Evolutionary conservation across 306 rosid genomes (phyloP), one percentile per base, ranked within the genome.

Genomic region (Quercus dentata): DNA sequence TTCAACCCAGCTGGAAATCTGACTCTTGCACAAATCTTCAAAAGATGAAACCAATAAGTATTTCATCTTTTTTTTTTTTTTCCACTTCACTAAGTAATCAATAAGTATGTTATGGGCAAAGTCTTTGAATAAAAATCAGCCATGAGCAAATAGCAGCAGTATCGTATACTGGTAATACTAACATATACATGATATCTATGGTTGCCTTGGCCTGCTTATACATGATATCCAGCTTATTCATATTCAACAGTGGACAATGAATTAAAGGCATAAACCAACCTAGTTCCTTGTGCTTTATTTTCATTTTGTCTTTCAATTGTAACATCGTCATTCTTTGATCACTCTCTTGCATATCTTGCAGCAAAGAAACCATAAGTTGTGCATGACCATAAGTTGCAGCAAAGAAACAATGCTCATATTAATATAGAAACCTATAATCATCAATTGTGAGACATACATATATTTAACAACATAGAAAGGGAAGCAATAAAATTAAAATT

Each of bases 311-410:
- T 28, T 87, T 86, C 58, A 94, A 89, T 77, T 92, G 97, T 84
- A 92, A 85, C 92, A 94, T 88, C 23, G 97, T 94, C 84, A 92
- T 71, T 79, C 92, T 91, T 83, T 90, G 97, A 78, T 87, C 94
- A 82, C 82, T 91, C 51, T 81, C 84, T 82, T 90, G 94, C 33
- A 89, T 61, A 81, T 88, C 94, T 88, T 90, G 91, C 87, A 94
- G 80, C 67, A 94, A 80, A 61, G 97, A 91, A 88, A 92, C 76
- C 69, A 91, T 82, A 81, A 85, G 78, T 83, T 89, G 87, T 1
- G 94, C 97, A 83, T 88, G 88, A 76, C 94, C 97, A 21, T 21
- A 21, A 21, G 23, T 88, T 90, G 91, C 87, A 94, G 80, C 67
- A 94, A 80, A 61, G 97, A 91, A 41, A 41, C 46, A 41, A 41